Evolutionary conservation across 352 stramenopile genomes (phyloP).

Genomic region (Albugo candida): DNA sequence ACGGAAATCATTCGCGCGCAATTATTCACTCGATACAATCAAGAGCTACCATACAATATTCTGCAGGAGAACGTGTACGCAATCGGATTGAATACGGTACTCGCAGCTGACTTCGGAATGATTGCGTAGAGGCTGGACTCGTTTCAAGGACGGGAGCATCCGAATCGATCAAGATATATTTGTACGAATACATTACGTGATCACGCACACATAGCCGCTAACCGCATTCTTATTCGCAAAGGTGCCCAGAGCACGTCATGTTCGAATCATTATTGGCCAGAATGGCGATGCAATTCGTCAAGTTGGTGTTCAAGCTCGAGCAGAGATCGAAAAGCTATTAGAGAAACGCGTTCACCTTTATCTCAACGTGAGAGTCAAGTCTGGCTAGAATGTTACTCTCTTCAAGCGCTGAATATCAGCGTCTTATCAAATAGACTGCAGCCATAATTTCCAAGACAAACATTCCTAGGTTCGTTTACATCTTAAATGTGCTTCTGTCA

Average conservation of each 20-base stretch:
- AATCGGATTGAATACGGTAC: background rate
- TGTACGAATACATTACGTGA: slow-evolving; percentile 19
- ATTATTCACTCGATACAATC: slow-evolving; percentile 73
- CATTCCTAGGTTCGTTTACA: no score
- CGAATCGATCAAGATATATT: slow-evolving; percentile 79
- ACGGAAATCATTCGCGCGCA: slow-evolving; percentile 79
- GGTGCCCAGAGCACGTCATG: slow-evolving; percentile 49
- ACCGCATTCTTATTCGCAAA: slow-evolving; percentile 8
- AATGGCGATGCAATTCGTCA: slow-evolving; percentile 61
- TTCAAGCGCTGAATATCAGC: no score
- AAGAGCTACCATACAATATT: slow-evolving; percentile 70
- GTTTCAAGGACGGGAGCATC: slow-evolving; percentile 69
- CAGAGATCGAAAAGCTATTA: slow-evolving; percentile 58
- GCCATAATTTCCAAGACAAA: no score
- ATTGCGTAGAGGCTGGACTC: slow-evolving; percentile 46
- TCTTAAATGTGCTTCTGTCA: no score
- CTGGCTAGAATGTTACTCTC: background rate
- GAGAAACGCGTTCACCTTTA: slow-evolving; percentile 62
- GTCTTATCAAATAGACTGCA: no score
- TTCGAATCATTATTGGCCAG: slow-evolving; percentile 61
- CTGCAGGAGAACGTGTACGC: slow-evolving; percentile 57
- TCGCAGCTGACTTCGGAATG: slow-evolving; percentile 1
- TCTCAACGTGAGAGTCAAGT: slow-evolving; percentile 49
- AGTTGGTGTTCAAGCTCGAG: slow-evolving; percentile 42
- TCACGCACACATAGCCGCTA: background rate